Percentiles rank a stretch among this genome's conserved stretches.
Conservation (phyloP, 805 yeast genomes). For the Yarrowia bubula region DNA sequence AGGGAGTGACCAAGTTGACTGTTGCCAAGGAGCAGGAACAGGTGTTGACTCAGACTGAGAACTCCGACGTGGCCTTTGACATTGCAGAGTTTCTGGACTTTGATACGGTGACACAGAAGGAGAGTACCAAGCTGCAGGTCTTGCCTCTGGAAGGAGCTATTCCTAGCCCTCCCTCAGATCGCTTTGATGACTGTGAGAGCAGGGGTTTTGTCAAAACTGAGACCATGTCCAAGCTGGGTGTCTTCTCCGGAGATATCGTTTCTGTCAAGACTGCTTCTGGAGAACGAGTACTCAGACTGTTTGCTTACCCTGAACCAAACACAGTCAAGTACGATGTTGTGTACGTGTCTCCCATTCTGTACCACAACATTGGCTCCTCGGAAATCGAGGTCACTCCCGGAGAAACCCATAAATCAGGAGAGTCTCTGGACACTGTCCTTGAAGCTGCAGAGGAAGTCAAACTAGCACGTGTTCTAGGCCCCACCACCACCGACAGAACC, state of each 20-base stretch:
- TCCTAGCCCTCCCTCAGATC: conserved; percentile 31
- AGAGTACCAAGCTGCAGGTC: conserved; percentile 32
- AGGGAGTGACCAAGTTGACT: conserved; percentile 50
- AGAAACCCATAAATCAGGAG: not conserved
- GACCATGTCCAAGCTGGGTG: conserved; percentile 56
- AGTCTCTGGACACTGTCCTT: conserved; percentile 31
- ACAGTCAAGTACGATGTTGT: conserved; percentile 43
- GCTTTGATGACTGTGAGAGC: conserved; percentile 48
- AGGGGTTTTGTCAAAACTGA: conserved; percentile 48
- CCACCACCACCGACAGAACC: conserved; percentile 61
- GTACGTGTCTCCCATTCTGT: conserved; percentile 62
- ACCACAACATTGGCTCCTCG: conserved; percentile 46
- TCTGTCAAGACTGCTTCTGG: conserved; percentile 26
- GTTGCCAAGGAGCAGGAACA: conserved; percentile 44
- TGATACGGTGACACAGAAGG: not conserved
- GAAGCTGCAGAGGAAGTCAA: conserved; percentile 62
- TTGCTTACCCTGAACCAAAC: conserved; percentile 67
- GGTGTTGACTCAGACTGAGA: not conserved
- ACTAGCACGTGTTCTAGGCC: conserved; percentile 65
- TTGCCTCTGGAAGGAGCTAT: conserved; percentile 28
- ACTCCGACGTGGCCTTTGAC: not conserved
- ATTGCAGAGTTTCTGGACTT: conserved; percentile 4
- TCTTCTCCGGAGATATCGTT: conserved; percentile 68
- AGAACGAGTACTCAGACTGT: conserved; percentile 45
- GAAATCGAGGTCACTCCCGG: not conserved